A percentile compares a stretch with the other conserved stretches of the same genome.
Evolutionary conservation across 371 early-diverging fungal genomes (phyloP).

Genomic region (Mycotypha africana): DNA sequence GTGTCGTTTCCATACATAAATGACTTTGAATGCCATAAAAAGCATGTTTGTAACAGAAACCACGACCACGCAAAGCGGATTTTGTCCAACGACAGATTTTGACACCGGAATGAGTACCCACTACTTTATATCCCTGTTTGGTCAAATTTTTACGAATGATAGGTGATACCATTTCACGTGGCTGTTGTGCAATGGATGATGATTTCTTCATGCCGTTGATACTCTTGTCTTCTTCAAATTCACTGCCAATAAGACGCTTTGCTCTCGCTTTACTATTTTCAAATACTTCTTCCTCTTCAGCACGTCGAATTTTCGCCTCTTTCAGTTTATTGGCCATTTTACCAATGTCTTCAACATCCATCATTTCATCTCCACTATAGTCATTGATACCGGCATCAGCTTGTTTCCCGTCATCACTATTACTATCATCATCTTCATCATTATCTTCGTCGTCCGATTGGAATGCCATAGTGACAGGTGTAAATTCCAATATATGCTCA

Average conservation of each 20-base stretch:
- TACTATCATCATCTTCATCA: conserved; percentile 27
- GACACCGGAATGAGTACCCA: conserved; percentile 76
- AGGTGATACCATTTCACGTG: conserved; percentile 76
- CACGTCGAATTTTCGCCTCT: conserved; percentile 48
- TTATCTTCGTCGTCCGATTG: conserved; percentile 53
- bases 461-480: conserved; percentile 41
- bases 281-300: conserved; percentile 52
- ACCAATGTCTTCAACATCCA: conserved; percentile 78
- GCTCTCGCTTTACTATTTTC: conserved; percentile 44
- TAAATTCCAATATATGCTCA: conserved; percentile 28
- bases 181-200: conserved; percentile 25
- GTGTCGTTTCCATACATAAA: conserved; percentile 69
- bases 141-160: conserved; percentile 67
- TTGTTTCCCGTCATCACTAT: conserved; percentile 19
- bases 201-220: no score
- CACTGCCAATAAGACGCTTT: conserved; percentile 37
- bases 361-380: conserved; percentile 52
- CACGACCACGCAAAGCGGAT: conserved; percentile 69
- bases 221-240: conserved; percentile 16
- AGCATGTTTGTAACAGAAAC: conserved; percentile 79
- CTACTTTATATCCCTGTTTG: conserved; percentile 79
- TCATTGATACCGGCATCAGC: conserved; percentile 26
- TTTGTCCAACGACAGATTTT: conserved; percentile 86
- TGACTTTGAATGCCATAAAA: conserved; percentile 67
- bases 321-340: conserved; percentile 56